Evolutionary conservation across 495 filamentous ascomycete species (phyloP), one percentile per base, ranked within the genome.

Genomic region (Xylaria flabelliformis): DNA sequence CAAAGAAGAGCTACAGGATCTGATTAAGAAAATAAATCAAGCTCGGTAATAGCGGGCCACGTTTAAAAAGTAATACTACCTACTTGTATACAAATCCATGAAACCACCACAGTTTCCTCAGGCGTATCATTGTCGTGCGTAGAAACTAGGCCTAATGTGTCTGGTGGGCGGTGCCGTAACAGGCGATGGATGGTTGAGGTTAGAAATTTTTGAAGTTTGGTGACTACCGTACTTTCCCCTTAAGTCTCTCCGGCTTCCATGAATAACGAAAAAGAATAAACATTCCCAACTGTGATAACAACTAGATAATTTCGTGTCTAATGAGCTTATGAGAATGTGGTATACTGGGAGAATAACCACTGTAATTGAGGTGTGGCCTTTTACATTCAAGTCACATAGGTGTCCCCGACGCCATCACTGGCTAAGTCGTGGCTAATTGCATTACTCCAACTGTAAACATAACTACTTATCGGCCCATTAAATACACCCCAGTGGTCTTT

Each of bases 1-100:
- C n/a, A 51, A 32, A 24, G 63, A 55, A 19, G 69, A 56, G 44
- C 8, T 72, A n/a, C 69, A 32, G 46, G 39, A 48, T 44, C 4
- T 71, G 17, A 71, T 53, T 1, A 12, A 48, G 15, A 48, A 48
- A 34, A 46, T 48, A 65, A 6, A 19, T 1, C 24, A 46, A n/a
- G 24, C 42, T 21, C 24, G 42, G 8, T 48, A 64, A 24, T n/a
- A 7, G 26, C 13, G 26, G 12, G 13, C 10, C 4, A 13, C 26
- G 26, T 29, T 6, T 6, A 5, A 12, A 56, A 32, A 56, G 9
- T 2, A 24, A 3, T 53, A 26, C 50, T 53, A 21, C 4, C 9
- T n/a, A 29, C 26, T 29, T 26, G 6, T 53, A 8, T 53, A 32
- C 3, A 4, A 29, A 10, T 55, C 13, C 12, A 17, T 26, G 24